These are phyloP conservation scores for Colletotrichum acutatum DNA, from an alignment of 2,329 filamentous ascomycete species.

Conservation along the genomic window DNA sequence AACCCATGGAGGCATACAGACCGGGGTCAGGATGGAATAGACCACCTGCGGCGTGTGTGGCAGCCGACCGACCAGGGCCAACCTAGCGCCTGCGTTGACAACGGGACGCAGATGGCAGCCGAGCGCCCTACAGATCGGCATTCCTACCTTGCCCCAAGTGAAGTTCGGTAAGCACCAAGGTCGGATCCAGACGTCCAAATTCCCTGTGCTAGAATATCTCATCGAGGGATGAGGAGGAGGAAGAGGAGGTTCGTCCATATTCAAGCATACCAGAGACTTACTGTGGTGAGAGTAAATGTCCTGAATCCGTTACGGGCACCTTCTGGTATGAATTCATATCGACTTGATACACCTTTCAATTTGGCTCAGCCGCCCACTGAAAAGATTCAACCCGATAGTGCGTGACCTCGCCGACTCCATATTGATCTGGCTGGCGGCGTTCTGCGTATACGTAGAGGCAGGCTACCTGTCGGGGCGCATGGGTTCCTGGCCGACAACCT, in stretches of 20 bases:
- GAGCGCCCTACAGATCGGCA: constrained; percentile 11
- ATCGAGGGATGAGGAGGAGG: not conserved
- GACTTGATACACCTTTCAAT: not conserved
- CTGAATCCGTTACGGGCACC: not conserved
- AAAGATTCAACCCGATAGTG: constrained; percentile 5
- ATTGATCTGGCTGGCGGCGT: not conserved
- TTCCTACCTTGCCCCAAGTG: not conserved
- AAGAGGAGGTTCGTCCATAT: not conserved
- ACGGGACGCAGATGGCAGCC: constrained; percentile 25
- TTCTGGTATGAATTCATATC: not conserved
- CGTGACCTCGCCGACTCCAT: constrained; percentile 16
- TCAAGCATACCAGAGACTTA: not conserved
- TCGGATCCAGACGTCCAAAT: not conserved
- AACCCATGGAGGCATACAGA: constrained; percentile 9
- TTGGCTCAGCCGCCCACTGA: too few relatives aligned
- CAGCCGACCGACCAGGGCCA: constrained; percentile 19
- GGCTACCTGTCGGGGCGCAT: constrained; percentile 7
- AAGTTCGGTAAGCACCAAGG: not conserved
- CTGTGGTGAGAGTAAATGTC: not conserved
- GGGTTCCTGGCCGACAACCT: constrained; percentile 14
- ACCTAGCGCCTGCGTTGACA: constrained; percentile 14
- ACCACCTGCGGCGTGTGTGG: constrained; percentile 15
- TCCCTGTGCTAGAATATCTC: not conserved
- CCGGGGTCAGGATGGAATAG: constrained; percentile 21
- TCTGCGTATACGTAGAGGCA: not conserved